A percentile compares a stretch with the other conserved stretches of the same genome.
Evolutionary conservation across 1,139 yeast genomes (phyloP).

Genomic region (Wickerhamiella pararugosa): DNA sequence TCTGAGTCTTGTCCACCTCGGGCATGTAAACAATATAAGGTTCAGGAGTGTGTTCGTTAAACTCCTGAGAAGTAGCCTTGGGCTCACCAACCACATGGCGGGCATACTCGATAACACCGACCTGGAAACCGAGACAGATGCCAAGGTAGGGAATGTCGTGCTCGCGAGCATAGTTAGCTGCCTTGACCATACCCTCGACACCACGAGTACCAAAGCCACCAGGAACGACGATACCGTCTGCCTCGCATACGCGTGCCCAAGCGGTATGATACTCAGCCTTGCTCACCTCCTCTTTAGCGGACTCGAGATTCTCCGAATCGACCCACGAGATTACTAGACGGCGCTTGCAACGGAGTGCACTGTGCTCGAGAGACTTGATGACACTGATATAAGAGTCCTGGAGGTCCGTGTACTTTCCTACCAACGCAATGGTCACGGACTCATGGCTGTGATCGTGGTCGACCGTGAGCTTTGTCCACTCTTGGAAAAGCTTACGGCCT

Average conservation of each 20-base stretch:
- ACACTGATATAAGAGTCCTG: slow-evolving; percentile 93
- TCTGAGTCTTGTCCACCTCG: slow-evolving; percentile 84
- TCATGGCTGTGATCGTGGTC: slow-evolving; percentile 71
- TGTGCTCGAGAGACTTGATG: slow-evolving; percentile 87
- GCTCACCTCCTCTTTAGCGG: slow-evolving; percentile 42
- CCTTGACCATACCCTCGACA: slow-evolving; percentile 94
- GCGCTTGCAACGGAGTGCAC: slow-evolving; percentile 79
- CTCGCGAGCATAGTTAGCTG: slow-evolving; percentile 96
- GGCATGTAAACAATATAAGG: slow-evolving; percentile 96
- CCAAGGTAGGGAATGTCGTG: slow-evolving; percentile 89
- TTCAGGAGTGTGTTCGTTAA: slow-evolving; percentile 45
- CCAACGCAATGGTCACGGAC: slow-evolving; percentile 84
- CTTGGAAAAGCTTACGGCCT: slow-evolving; percentile 56
- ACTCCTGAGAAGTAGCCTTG: slow-evolving; percentile 74
- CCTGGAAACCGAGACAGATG: slow-evolving; percentile 93
- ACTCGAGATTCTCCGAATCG: slow-evolving; percentile 83
- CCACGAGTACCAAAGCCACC: slow-evolving; percentile 98
- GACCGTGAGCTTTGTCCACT: slow-evolving; percentile 70
- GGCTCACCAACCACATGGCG: slow-evolving; percentile 61
- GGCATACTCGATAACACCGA: slow-evolving; percentile 89
- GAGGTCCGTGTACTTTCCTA: slow-evolving; percentile 91
- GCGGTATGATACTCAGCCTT: slow-evolving; percentile 82
- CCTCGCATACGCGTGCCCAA: slow-evolving; percentile 87
- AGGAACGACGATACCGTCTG: slow-evolving; percentile 95
- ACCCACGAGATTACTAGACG: slow-evolving; percentile 87